Percentiles rank a stretch among this genome's conserved stretches.
These are phyloP conservation scores for Populus alba DNA, from an alignment of 345 rosid genomes.

Conservation along the genomic window DNA sequence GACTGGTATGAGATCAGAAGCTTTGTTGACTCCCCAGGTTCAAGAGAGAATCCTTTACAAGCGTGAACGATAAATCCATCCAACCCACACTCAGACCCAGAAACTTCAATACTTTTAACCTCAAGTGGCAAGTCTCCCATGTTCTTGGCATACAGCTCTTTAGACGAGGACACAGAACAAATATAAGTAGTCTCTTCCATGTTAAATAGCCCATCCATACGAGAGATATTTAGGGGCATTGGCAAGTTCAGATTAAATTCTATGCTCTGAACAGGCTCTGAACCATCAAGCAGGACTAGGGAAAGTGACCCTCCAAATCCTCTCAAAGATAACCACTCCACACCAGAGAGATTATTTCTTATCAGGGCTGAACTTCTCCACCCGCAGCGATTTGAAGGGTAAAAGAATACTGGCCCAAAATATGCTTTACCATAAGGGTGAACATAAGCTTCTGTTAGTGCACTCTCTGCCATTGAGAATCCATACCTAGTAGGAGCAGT, in stretches of 20 bases:
- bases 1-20: slow-evolving; percentile 54
- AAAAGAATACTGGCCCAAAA: slow-evolving; percentile 62
- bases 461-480: slow-evolving; percentile 51
- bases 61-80: slow-evolving; percentile 58
- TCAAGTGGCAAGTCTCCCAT: slow-evolving; percentile 61
- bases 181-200: slow-evolving; percentile 32
- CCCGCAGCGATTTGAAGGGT: slow-evolving; percentile 55
- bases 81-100: slow-evolving; percentile 47
- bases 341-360: slow-evolving; percentile 71
- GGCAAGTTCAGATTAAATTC: slow-evolving; percentile 51
- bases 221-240: slow-evolving; percentile 36
- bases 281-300: slow-evolving; percentile 46
- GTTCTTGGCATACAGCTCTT: slow-evolving; percentile 61
- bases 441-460: slow-evolving; percentile 50
- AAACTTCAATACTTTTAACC: slow-evolving; percentile 54
- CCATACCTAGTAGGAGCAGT: slow-evolving; percentile 33
- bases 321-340: slow-evolving; percentile 66
- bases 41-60: slow-evolving; percentile 50
- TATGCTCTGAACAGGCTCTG: slow-evolving; percentile 48
- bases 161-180: slow-evolving; percentile 52
- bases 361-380: slow-evolving; percentile 71
- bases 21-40: slow-evolving; percentile 63
- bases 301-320: slow-evolving; percentile 60
- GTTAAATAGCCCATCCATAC: slow-evolving; percentile 30
- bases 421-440: slow-evolving; percentile 51